These are phyloP conservation scores for Casuarina glauca DNA, from an alignment of 306 rosid species.

Conservation along the genomic window DNA sequence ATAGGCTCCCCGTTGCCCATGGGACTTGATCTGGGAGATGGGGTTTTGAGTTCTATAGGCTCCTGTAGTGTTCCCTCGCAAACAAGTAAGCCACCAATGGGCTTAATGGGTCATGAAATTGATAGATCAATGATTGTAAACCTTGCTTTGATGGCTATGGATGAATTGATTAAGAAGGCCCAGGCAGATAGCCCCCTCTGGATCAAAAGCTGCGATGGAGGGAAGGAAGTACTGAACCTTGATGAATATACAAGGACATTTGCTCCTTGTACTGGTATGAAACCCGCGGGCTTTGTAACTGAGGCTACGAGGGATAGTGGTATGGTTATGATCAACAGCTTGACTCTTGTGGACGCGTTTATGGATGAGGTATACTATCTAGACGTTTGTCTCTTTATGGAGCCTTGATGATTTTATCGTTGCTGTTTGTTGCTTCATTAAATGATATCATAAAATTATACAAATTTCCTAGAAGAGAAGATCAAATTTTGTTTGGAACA, in stretches of 20 bases:
- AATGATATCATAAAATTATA: background rate
- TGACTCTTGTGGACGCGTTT: conserved; percentile 58
- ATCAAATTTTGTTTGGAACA: background rate
- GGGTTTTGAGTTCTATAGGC: conserved; percentile 29
- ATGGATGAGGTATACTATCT: conserved; percentile 61
- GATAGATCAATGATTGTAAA: conserved; percentile 51
- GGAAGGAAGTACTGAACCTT: conserved; percentile 52
- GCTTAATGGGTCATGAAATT: conserved; percentile 42
- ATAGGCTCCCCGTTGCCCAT: conserved; percentile 39
- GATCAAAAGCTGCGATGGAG: conserved; percentile 57
- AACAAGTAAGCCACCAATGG: conserved; percentile 31
- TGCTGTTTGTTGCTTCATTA: background rate
- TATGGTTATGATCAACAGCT: conserved; percentile 47
- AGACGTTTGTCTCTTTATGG: conserved; percentile 13
- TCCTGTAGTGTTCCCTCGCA: conserved; percentile 26
- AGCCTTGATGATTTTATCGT: background rate
- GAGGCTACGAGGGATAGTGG: conserved; percentile 65
- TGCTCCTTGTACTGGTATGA: conserved; percentile 46
- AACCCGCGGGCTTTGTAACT: conserved; percentile 46
- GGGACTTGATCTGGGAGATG: conserved; percentile 68
- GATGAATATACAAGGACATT: conserved; percentile 62
- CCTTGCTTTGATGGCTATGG: conserved; percentile 74
- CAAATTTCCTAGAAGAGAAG: no score
- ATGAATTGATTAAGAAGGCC: conserved; percentile 70
- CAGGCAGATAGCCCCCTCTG: conserved; percentile 61